Evolutionary conservation across 2,329 filamentous ascomycete species (phyloP), one percentile per base, ranked within the genome.

Genomic region (Fusarium sp.): DNA sequence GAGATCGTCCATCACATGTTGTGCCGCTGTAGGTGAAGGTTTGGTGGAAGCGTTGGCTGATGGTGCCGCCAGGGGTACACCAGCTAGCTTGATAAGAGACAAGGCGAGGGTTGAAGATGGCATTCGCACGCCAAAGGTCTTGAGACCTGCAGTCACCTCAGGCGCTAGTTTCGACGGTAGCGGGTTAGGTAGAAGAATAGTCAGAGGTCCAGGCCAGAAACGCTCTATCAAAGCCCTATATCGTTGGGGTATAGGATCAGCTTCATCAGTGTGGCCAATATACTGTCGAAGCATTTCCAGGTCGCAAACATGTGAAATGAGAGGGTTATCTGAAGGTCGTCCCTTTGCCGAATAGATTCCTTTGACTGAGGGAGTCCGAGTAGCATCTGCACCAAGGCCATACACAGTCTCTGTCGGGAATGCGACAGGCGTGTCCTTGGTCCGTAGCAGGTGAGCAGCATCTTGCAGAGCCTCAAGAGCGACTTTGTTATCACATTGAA

Each of bases 401-500:
- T 99, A 99, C 2, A 99, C 96, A 1, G 96, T 99, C 84, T 99
- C 96, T 0, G 96, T 99, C 2, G 96, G 96, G 80, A 99, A 99
- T 3, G 94, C 96, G 54, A 99, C 94, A 9, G 96, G 96, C 8
- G 88, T 88, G 79, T 94, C 88, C 58, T 88, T 91, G 24, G 86
- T 86, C 58, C 86, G 88, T 41, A 98, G 85, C 73, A 91, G 87
- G 18, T 87, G 80, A 6, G 93, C 94, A 3, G 94, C 94, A 63
- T 90, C 84, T 66, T 85, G 83, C 42, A 97, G 86, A 32, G 83
- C 80, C 4, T 75, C 77, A 44, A 86, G 67, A 12, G 81, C 80
- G 12, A 79, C 77, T 28, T 76, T 72, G 12, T 81, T 75, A 12
- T 80, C 77, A 2, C 75, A 66, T 22, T 76, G 71, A 35, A 87